Evolutionary conservation across 768 basidiomycete species (phyloP), one percentile per base, ranked within the genome.

Genomic region (Phanerodontia chrysosporium): DNA sequence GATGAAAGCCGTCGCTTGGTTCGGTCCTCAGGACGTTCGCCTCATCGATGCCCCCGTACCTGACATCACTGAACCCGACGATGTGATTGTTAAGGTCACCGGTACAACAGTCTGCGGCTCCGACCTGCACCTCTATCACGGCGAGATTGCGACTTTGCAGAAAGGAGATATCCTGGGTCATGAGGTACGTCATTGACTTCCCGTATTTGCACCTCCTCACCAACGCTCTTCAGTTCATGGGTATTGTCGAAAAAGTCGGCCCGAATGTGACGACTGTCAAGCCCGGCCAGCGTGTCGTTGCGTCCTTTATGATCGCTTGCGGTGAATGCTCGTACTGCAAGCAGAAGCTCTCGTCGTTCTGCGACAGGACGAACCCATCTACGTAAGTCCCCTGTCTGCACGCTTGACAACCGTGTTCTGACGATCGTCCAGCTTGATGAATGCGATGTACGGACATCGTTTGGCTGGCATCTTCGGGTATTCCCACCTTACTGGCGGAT

Each of bases 141-240:
- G 85, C 0, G 87, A 87, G 64, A 89, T 90, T 61, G 66, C 88
- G 64, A 75, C 81, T 1, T 69, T 92, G 45, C 82, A 90, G 68
- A 80, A 83, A 64, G 88, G 85, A 8, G 89, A 90, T 69, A 89
- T 91, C 56, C 72, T 90, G 0, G 88, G 89, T 0, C 88, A 89
- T 67, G 87, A 89, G 27, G 51, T 51, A 28, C 27, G 14, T 8
- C 18, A 7, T 18, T 21, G 8, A 30, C 30, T 14, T 1, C 9
- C 48, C 48, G 24, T 28, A 28, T 9, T 28, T 22, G 14, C 16
- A 18, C 21, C 25, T 49, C 27, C 12, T 22, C 45, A 25, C 16
- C 24, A 18, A 7, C 44, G 6, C 32, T 51, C 12, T 36, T 56
- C 48, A 84, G 80, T 83, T 83, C 69, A 87, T 87, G 84, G 89